Evolutionary conservation across 2,329 filamentous ascomycete species (phyloP), one percentile per base, ranked within the genome.

Genomic region (Nothopassalora personata): DNA sequence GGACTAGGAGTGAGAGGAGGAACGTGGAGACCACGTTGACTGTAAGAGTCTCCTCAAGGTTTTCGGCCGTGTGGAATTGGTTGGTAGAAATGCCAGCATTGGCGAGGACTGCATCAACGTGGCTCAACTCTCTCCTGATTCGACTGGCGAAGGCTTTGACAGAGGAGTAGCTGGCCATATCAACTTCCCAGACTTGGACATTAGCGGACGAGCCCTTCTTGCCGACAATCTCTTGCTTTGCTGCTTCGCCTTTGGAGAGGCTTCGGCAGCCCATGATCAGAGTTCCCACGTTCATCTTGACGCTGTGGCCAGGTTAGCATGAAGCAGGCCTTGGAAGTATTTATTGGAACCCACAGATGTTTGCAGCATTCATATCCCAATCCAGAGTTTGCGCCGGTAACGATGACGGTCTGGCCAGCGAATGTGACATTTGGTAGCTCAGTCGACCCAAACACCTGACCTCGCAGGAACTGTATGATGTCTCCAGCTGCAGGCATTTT

Each of bases 301-400:
- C 39, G 6, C 55, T 56, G 36, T 15, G 18, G 4, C 4, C 8
- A 8, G 6, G n/a, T 56, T 23, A 56, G 33, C 31, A n/a, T 27
- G 9, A 33, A 30, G 10, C 10, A 13, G 19, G 23, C 23, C 23
- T 23, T n/a, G 13, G 15, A n/a, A 11, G 27, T 13, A 1, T 1
- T 54, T 30, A 28, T 28, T 49, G 18, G 19, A 15, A 28, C 46
- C 2, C 56, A 58, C 55, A 62, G 58, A 15, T 62, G 60, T 28
- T 60, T 60, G 13, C 57, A 54, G 23, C 57, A 77, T 61, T 86
- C 79, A 45, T 78, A 80, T 2, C 85, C 84, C 30, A 87, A 79
- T 11, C 84, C 84, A 0, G 78, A 83, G 64, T 85, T 86, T 60
- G 76, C 82, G 28, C 83, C 83, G 2, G 83, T 85, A 57, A 85